Conservation (phyloP, 2,329 filamentous ascomycete genomes). For the Colletotrichum cordylinicola region DNA sequence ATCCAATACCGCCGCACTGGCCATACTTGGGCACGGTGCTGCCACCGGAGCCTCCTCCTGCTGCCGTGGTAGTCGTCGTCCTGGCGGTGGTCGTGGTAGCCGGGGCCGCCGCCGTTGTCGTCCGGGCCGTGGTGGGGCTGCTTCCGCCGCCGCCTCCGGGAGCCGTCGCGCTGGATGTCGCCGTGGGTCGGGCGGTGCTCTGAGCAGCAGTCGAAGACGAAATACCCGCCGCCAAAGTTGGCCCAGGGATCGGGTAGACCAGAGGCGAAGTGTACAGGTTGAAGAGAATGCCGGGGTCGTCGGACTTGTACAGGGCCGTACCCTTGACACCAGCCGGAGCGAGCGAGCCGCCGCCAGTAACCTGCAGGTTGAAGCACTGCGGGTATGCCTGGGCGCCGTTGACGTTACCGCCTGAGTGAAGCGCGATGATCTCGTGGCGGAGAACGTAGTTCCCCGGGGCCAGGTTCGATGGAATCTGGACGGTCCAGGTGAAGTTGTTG, state of each 20-base stretch:
- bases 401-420: slow-evolving; percentile 50
- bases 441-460: slow-evolving; percentile 59
- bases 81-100: slow-evolving; percentile 1
- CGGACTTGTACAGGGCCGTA: slow-evolving; percentile 39
- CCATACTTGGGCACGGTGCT: slow-evolving; percentile 33
- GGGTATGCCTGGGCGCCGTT: slow-evolving; percentile 57
- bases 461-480: slow-evolving; percentile 52
- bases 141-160: slow-evolving; percentile 21
- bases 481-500: slow-evolving; percentile 51
- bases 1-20: slow-evolving; percentile 44
- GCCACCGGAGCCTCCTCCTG: slow-evolving; percentile 8
- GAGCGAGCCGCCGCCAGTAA: slow-evolving; percentile 43
- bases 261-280: slow-evolving; percentile 36
- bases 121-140: slow-evolving; percentile 3
- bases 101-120: background rate
- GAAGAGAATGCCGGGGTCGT: slow-evolving; percentile 40
- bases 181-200: slow-evolving; percentile 7
- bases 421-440: slow-evolving; percentile 61
- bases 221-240: slow-evolving; percentile 27
- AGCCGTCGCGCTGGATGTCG: slow-evolving; percentile 13
- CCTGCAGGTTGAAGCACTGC: slow-evolving; percentile 55
- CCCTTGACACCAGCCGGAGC: slow-evolving; percentile 36
- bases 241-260: slow-evolving; percentile 37
- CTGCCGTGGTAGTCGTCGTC: slow-evolving; percentile 6
- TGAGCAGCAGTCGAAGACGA: slow-evolving; percentile 13